phyloP scores from a whole-genome alignment of 1,284 basidiomycete species.

The Irpex sp. region DNA sequence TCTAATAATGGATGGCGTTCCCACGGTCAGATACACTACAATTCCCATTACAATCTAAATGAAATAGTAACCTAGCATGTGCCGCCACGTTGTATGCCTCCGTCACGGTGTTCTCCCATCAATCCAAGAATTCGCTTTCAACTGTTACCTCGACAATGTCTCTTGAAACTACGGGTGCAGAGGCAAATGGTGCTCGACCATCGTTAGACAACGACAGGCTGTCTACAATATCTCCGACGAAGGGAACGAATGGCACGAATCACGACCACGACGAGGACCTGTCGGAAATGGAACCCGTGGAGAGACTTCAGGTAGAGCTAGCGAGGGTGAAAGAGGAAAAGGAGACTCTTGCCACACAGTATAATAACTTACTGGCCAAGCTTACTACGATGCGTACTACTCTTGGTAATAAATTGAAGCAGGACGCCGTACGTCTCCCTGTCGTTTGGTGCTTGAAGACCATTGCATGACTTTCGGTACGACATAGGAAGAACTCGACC shows the following conservation, averaged over 20 bases:
- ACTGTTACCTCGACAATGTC: constrained; percentile 4
- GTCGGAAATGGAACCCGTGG: constrained; percentile 41
- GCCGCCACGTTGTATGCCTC: not conserved
- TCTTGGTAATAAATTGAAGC: constrained; percentile 90
- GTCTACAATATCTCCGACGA: constrained; percentile 23
- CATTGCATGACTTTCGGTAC: constrained; percentile 21
- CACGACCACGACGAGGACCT: constrained; percentile 19
- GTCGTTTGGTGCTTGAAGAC: constrained; percentile 11
- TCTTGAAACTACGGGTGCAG: not conserved
- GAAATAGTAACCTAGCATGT: not conserved
- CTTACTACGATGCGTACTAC: constrained; percentile 91
- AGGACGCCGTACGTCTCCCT: constrained; percentile 82
- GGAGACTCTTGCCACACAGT: constrained; percentile 81
- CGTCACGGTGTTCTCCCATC: not conserved
- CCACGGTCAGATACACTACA: not conserved
- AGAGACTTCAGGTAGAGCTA: constrained; percentile 55
- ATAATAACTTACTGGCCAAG: constrained; percentile 83
- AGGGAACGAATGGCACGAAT: constrained; percentile 22
- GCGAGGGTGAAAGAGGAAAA: constrained; percentile 74
- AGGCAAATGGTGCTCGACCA: constrained; percentile 15
- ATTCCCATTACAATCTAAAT: not conserved
- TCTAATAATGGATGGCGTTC: not conserved
- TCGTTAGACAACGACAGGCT: constrained; percentile 27
- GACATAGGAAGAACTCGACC: constrained; percentile 90
- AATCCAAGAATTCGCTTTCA: not conserved